Base-by-base conservation (phyloP, 108 stramenopile genomes). In the Skeletonema potamos region DNA sequence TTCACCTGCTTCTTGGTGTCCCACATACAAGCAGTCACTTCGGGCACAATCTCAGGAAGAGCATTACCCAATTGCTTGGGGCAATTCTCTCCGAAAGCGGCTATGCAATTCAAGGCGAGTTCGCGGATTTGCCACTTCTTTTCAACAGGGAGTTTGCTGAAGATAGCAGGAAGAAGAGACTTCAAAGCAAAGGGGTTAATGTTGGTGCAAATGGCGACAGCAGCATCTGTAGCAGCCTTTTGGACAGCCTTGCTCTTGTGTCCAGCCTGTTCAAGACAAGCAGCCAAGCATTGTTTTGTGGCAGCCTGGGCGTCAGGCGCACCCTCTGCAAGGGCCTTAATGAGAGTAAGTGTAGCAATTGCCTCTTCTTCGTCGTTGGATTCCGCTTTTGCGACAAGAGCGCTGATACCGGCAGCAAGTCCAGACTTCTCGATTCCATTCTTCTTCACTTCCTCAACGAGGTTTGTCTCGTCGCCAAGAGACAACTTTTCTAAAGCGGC, bases 1-100 rank as follows among this genome's bases (percentile, higher is more conserved):
- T 95, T 95, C 70, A 97, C 91, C 84, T 96, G 94, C 86, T 96
- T 97, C 94, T 98, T 98, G 63, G 97, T 96, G 84, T 98, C 97
- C 94, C 96, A 96, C 95, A 98, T 96, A 70, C 91, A 95, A 5
- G 93, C 92, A 12, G 97, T 96, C 34, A 98, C 89, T 66, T 96
- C 95, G 32, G 97, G 97, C 27, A 98, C 94, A 22, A 98, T 66
- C 79, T 92, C 87, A 10, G 94, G 95, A 66, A 98, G 91, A 43
- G 90, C 86, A 66, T 88, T 84, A 58, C 88, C 92, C 5, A 96
- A 80, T 66, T 95, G 92, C 67, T 86, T 88, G n/a, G 95, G 94
- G 17, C 91, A 93, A 30, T 43, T 64, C 51, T 66, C 77, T 26
- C 71, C 81, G 82, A 96, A 95, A 24, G 67, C 58, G 8, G 81